Evolutionary conservation across 2,329 filamentous ascomycete species (phyloP).

Genomic region (Diaporthe velutina): DNA sequence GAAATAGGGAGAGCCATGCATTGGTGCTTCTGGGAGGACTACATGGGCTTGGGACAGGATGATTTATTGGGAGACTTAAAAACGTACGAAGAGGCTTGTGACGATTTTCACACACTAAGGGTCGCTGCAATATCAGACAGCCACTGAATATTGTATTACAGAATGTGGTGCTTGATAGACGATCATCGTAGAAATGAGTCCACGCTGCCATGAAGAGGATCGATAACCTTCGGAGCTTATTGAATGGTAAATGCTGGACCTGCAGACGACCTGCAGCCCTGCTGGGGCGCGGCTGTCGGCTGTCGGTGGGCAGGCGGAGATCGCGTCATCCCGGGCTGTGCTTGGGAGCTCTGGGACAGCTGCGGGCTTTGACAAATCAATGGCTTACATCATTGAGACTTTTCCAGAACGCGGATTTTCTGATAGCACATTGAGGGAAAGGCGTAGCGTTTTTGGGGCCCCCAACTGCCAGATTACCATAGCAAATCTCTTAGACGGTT

Average conservation of each 20-base stretch:
- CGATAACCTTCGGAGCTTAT: background rate
- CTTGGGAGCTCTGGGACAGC: conserved; percentile 8
- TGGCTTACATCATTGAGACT: conserved; percentile 37
- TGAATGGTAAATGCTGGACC: background rate
- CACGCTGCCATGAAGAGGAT: background rate
- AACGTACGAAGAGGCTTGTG: no score
- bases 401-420: conserved; percentile 27
- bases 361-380: conserved; percentile 38
- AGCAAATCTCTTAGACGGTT: background rate
- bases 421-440: background rate
- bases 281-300: background rate
- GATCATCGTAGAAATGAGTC: no score
- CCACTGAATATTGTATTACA: no score
- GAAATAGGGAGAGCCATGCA: background rate
- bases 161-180: no score
- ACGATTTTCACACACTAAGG: no score
- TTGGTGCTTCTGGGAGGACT: no score
- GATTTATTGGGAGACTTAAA: no score
- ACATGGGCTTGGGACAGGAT: no score
- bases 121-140: no score
- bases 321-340: conserved; percentile 12
- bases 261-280: background rate
- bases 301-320: conserved; percentile 3
- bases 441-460: conserved; percentile 3
- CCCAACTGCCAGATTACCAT: conserved; percentile 18